Evolutionary conservation across 1,284 basidiomycete genomes (phyloP).

Genomic region (Trichosporon faecale): DNA sequence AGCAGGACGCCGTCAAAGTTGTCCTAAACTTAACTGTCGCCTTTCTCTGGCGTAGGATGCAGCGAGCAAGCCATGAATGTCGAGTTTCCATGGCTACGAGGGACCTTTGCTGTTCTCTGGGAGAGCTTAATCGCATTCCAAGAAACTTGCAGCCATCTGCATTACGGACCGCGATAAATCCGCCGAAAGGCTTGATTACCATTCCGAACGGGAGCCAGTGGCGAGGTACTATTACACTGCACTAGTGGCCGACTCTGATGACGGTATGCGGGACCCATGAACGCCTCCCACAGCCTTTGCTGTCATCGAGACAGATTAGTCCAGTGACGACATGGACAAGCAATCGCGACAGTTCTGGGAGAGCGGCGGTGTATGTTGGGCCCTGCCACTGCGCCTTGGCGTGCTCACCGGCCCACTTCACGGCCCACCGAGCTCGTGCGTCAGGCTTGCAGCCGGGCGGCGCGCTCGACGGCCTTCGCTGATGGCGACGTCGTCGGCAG

Average conservation of each 20-base stretch:
- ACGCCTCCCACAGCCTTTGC: neutral
- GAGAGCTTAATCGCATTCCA: neutral
- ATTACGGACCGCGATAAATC: neutral
- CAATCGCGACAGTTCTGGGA: neutral
- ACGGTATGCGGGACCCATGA: neutral
- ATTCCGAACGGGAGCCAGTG: neutral
- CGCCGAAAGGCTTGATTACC: neutral
- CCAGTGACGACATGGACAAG: neutral
- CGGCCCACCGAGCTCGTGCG: neutral
- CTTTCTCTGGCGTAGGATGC: neutral
- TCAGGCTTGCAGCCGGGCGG: neutral
- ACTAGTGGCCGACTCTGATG: neutral
- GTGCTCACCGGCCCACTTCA: neutral
- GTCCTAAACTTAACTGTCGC: neutral
- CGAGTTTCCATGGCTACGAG: conserved; percentile 9
- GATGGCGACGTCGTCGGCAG: too few relatives aligned
- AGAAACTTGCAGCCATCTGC: neutral
- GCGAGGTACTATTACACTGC: neutral
- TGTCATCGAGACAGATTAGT: neutral
- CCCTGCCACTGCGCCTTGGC: neutral
- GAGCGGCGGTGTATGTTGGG: too few relatives aligned
- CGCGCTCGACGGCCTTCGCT: neutral
- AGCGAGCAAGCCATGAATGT: neutral
- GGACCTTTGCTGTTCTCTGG: neutral
- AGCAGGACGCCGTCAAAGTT: neutral